Conservation (phyloP, 345 rosid species). For the Corymbia maculata region DNA sequence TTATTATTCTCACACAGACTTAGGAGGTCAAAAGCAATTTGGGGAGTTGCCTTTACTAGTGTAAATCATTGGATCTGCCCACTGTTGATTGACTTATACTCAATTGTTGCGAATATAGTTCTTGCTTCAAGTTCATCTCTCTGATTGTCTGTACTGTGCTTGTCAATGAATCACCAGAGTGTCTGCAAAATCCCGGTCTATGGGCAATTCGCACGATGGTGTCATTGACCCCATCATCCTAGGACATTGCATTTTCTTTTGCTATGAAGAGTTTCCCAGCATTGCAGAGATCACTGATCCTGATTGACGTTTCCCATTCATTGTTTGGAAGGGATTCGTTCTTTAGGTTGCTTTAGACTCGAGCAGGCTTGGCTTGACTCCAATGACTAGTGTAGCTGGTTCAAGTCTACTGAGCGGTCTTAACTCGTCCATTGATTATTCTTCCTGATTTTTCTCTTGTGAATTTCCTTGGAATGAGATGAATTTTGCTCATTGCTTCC, state of each 20-base stretch:
- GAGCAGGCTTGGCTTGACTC: not conserved
- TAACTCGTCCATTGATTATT: not conserved
- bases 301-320: not conserved
- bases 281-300: not conserved
- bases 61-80: not conserved
- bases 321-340: not conserved
- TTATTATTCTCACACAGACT: not conserved
- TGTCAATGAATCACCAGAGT: not conserved
- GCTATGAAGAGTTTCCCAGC: not conserved
- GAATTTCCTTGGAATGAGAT: not conserved
- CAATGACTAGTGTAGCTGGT: not conserved
- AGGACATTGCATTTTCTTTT: not conserved
- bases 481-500: not conserved
- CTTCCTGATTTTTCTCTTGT: not conserved
- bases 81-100: not conserved
- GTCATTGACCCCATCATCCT: not conserved
- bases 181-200: not conserved
- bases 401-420: not conserved
- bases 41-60: not conserved
- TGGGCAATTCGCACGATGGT: not conserved
- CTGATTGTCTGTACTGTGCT: not conserved
- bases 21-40: not conserved
- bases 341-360: not conserved
- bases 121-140: not conserved
- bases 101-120: not conserved